Base-by-base conservation (phyloP, 2,329 filamentous ascomycete genomes). In the Hymenoscyphus salicellus region DNA sequence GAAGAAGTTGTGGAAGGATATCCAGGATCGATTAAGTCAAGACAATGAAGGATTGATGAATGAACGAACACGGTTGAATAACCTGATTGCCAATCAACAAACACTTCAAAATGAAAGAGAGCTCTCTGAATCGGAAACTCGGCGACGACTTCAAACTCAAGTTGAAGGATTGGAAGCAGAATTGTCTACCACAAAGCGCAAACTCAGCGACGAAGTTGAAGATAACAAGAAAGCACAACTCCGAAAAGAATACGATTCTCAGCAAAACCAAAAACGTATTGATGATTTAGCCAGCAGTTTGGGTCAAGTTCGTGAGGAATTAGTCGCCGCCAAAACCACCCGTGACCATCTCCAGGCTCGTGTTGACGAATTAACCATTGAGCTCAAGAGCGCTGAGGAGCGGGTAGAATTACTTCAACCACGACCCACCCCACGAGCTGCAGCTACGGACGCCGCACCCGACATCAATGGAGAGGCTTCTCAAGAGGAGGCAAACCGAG, bases 1-100 rank as follows among this genome's bases (percentile, higher is more conserved):
- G 77, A 97, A 97, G 79, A 90, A 92, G 43, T 83, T 99, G 10
- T 97, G 91, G 90, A 96, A 95, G 79, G 92, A 90, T 63, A 96
- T 97, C 38, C 93, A 98, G 75, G 89, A 91, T 68, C 88, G 96
- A 61, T 82, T 98, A 55, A 90, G 86, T 67, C 92, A 95, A 72
- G 93, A 98, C 74, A 97, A 95, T 69, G 92, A 97, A 73, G 86
- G 81, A 23, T 81, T 98, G 14, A 84, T 90, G 52, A 91, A 96
- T 66, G 95, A 99, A 76, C 91, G 93, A 69, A 86, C 88, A 56
- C 86, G 93, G 33, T 84, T 98, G 4, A 96, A 94, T 77, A 89
- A 87, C 63, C 83, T 97, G 36, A 86, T 97, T 56, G 86, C 89
- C 3, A 93, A 91, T 62, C 86, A 97, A 59, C 94, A 98, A 73